Base-by-base conservation (phyloP, 2,329 filamentous ascomycete genomes). In the Sodiomyces alkalinus region DNA sequence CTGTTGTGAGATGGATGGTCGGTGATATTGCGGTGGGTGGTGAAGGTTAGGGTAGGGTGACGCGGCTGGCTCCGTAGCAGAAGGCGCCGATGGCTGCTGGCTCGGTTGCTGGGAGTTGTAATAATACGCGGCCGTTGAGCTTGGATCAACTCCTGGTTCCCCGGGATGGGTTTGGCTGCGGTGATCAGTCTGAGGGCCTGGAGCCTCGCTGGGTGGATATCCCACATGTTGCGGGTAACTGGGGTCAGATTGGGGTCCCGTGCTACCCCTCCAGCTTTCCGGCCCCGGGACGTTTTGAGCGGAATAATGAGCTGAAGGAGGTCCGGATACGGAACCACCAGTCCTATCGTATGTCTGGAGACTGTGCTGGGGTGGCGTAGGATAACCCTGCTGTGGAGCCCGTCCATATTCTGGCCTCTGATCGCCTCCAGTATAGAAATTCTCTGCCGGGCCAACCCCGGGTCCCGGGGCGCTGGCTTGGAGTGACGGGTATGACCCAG, bases 381-480 rank as follows among this genome's bases (percentile, higher is more conserved):
- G 49, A 36, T 74, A 75, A 20, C 62, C 57, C 29, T 67, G n/a
- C n/a, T n/a, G 66, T 5, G 60, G 45, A 7, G 62, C 55, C 50
- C 59, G 38, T 52, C 49, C 27, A 52, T 64, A 64, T 20, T 58
- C 56, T 10, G 49, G 45, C 22, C 48, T 58, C 22, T 68, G 57
- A 39, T 75, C 78, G 19, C 72, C n/a, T n/a, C n/a, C 71, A 10
- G 73, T 80, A 49, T 94, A 94, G 49, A 80, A 94, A 51, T 64
- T 87, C 47, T 94, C 86, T 7, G 74, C 73, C 1, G 65, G 53
- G 24, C 43, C n/a, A n/a, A n/a, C n/a, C n/a, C n/a, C n/a, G n/a
- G n/a, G n/a, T n/a, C n/a, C 53, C 9, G 64, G 52, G 8, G 59
- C 52, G 34, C 64, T 63, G 6, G 68, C 52, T 15, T 73, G 62